phyloP scores from a whole-genome alignment of 208 protist species.

The Trypanosoma cruzi region DNA sequence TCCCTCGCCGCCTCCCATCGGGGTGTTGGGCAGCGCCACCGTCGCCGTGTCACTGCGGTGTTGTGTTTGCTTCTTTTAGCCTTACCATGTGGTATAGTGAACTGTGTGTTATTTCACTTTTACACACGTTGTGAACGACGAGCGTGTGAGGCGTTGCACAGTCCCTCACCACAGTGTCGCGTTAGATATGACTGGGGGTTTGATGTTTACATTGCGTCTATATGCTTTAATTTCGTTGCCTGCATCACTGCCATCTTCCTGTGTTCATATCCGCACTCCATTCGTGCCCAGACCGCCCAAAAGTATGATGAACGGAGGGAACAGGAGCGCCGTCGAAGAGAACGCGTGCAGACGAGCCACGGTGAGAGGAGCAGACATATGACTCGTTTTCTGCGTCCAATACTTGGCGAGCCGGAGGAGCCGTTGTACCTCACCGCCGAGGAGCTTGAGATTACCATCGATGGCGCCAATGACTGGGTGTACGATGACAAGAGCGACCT shows the following conservation, averaged over 20 bases:
- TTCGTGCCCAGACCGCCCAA: constrained; percentile 29
- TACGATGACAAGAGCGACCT: constrained; percentile 85
- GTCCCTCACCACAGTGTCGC: constrained; percentile 18
- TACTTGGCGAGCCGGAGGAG: constrained; percentile 29
- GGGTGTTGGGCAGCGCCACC: too few species aligned
- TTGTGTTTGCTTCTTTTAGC: constrained; percentile 35
- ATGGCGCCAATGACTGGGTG: constrained; percentile 76
- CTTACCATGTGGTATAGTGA: constrained; percentile 39
- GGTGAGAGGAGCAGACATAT: constrained; percentile 8
- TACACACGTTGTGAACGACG: constrained; percentile 54
- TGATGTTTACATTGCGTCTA: constrained; percentile 50
- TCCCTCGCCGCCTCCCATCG: too few species aligned
- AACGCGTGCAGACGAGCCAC: constrained; percentile 13
- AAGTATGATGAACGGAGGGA: too few species aligned
- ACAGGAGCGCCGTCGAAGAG: constrained; percentile 14
- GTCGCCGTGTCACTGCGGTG: too few species aligned
- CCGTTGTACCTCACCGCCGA: constrained; percentile 62
- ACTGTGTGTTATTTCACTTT: constrained; percentile 50
- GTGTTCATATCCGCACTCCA: constrained; percentile 49
- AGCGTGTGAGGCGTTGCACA: constrained; percentile 39
- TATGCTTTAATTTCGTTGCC: constrained; percentile 45
- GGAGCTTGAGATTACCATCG: constrained; percentile 71
- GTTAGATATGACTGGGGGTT: constrained; percentile 58
- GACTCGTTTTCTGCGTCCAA: constrained; percentile 33
- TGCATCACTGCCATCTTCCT: constrained; percentile 54